A percentile compares a stretch with the other conserved stretches of the same genome.
Conservation (phyloP, 139 green algal genomes). For the Edaphochlamys debaryana region DNA sequence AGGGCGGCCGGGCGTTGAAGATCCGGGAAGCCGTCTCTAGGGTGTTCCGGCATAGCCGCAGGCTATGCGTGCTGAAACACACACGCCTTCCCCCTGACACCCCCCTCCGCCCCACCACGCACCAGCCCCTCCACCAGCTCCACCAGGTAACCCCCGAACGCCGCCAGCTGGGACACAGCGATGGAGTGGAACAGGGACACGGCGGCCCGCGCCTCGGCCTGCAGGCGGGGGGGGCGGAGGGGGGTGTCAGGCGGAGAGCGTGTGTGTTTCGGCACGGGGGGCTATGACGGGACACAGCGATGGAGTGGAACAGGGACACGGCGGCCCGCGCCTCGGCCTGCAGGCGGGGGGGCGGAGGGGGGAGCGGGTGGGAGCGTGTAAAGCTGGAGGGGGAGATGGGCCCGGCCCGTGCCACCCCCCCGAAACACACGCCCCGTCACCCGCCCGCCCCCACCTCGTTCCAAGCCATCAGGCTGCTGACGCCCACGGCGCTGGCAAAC, state of each 20-base stretch:
- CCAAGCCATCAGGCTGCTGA: slow-evolving; percentile 39
- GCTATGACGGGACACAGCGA: background rate
- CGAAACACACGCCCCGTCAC: too few relatives aligned
- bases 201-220: slow-evolving; percentile 9
- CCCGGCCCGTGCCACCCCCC: too few relatives aligned
- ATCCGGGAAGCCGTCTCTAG: too few relatives aligned
- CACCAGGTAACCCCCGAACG: slow-evolving; percentile 41
- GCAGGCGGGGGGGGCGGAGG: background rate
- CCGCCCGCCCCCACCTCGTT: too few relatives aligned
- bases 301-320: background rate
- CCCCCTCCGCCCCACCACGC: too few relatives aligned
- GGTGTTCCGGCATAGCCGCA: too few relatives aligned
- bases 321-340: slow-evolving; percentile 15
- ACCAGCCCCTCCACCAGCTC: slow-evolving; percentile 36
- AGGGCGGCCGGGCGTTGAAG: too few relatives aligned
- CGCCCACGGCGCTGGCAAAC: slow-evolving; percentile 29
- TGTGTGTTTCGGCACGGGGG: too few relatives aligned
- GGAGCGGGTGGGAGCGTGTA: background rate
- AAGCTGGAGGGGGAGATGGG: too few relatives aligned
- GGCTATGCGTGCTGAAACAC: too few relatives aligned
- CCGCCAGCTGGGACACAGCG: background rate
- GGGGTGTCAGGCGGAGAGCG: background rate
- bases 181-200: slow-evolving; percentile 3
- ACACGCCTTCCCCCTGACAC: too few relatives aligned
- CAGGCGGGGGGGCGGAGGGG: background rate